Conservation (phyloP, 2,329 filamentous ascomycete species). For the Trichoderma gracile region DNA sequence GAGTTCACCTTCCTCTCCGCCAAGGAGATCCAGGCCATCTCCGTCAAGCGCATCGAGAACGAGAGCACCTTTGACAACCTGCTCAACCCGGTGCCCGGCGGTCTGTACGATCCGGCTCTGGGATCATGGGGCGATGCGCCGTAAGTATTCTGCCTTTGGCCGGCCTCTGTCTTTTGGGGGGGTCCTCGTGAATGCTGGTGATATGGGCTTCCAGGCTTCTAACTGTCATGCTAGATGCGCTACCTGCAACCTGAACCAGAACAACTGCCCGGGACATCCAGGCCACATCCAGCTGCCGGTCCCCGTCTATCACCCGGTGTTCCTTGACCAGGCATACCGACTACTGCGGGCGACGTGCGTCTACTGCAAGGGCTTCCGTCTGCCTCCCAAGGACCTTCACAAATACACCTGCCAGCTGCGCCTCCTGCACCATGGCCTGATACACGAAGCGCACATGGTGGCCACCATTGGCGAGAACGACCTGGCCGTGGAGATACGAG, state of each 20-base stretch:
- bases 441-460: conserved; percentile 65
- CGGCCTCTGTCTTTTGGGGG: too few species aligned
- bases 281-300: conserved; percentile 95
- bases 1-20: conserved; percentile 84
- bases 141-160: conserved; percentile 49
- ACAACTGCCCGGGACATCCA: conserved; percentile 85
- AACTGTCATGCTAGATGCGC: conserved; percentile 64
- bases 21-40: conserved; percentile 82
- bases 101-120: conserved; percentile 88
- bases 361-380: conserved; percentile 85
- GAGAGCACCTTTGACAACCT: conserved; percentile 92
- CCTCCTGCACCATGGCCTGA: conserved; percentile 79
- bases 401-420: conserved; percentile 81
- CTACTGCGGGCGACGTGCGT: conserved; percentile 84
- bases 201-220: conserved; percentile 2
- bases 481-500: conserved; percentile 39
- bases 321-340: conserved; percentile 87
- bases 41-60: conserved; percentile 92
- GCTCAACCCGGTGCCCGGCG: conserved; percentile 83
- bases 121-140: conserved; percentile 84
- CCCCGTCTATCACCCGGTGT: conserved; percentile 93
- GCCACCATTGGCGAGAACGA: conserved; percentile 53
- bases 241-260: conserved; percentile 83
- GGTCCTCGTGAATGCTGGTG: background rate
- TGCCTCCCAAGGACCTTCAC: conserved; percentile 75